A percentile compares a stretch with the other conserved stretches of the same genome.
phyloP scores from a whole-genome alignment of 2,329 filamentous ascomycete genomes.

The Fusarium chuoi region DNA sequence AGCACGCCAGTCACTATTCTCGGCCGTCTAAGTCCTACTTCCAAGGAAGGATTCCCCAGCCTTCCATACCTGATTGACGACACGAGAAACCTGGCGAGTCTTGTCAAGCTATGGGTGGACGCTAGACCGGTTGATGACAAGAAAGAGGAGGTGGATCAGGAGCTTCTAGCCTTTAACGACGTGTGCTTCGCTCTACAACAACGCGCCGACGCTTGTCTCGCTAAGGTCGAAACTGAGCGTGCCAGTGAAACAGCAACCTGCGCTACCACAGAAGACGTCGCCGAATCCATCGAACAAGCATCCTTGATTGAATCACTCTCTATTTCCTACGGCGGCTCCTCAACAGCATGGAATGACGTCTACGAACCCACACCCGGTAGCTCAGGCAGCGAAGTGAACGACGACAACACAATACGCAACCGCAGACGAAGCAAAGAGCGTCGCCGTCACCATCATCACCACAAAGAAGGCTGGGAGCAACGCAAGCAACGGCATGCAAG shows the following conservation, averaged over 20 bases:
- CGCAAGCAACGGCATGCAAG: constrained; percentile 47
- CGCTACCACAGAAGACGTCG: constrained; percentile 51
- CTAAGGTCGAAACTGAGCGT: constrained; percentile 59
- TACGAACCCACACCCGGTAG: constrained; percentile 57
- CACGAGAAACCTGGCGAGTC: constrained; percentile 82
- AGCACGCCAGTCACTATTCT: constrained; percentile 93
- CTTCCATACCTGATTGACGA: constrained; percentile 94
- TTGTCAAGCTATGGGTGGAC: constrained; percentile 85
- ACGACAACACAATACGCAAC: constrained; percentile 31
- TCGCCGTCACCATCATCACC: constrained; percentile 45
- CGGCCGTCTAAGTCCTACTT: constrained; percentile 79
- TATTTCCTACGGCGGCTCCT: constrained; percentile 45
- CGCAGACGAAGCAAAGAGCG: constrained; percentile 49
- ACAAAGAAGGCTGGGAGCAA: constrained; percentile 37
- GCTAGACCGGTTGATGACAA: constrained; percentile 54
- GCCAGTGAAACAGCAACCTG: constrained; percentile 48
- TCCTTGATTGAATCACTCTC: constrained; percentile 51
- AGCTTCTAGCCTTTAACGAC: constrained; percentile 63
- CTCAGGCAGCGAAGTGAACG: constrained; percentile 60
- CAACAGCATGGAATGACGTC: constrained; percentile 43
- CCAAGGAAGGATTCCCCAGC: constrained; percentile 91
- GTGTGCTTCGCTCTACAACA: constrained; percentile 62
- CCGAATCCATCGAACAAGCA: constrained; percentile 61
- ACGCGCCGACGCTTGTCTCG: constrained; percentile 63
- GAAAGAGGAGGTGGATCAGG: constrained; percentile 54